These are phyloP conservation scores for Ustilago crameri DNA, from an alignment of 1,284 basidiomycete species.

Conservation along the genomic window DNA sequence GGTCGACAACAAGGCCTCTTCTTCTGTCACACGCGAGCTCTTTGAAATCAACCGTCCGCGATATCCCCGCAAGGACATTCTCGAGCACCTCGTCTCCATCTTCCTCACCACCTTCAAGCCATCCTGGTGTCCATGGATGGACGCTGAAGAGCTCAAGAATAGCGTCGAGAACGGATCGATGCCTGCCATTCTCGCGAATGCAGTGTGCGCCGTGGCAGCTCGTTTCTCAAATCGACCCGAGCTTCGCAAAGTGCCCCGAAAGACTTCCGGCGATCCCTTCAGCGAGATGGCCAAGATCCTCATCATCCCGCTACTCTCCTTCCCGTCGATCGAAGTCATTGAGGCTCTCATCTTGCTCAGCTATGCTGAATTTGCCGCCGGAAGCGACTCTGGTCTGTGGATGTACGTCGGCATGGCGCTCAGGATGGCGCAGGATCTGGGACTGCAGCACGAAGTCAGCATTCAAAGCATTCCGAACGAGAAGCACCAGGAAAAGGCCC, in stretches of 20 bases:
- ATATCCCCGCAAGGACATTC: slow-evolving; percentile 52
- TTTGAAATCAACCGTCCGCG: slow-evolving; percentile 58
- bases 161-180: slow-evolving; percentile 48
- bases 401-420: slow-evolving; percentile 62
- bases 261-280: slow-evolving; percentile 55
- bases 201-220: slow-evolving; percentile 56
- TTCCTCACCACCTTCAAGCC: slow-evolving; percentile 55
- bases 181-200: slow-evolving; percentile 58
- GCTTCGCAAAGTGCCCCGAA: slow-evolving; percentile 46
- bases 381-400: slow-evolving; percentile 58
- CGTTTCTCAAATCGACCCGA: slow-evolving; percentile 54
- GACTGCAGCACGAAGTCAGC: slow-evolving; percentile 57
- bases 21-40: slow-evolving; percentile 52
- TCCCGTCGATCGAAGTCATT: slow-evolving; percentile 58
- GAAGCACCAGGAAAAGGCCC: slow-evolving; percentile 52
- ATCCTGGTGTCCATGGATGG: slow-evolving; percentile 58
- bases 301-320: slow-evolving; percentile 59
- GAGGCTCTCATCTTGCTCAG: slow-evolving; percentile 56
- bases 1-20: slow-evolving; percentile 41
- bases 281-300: slow-evolving; percentile 63
- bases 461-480: slow-evolving; percentile 52
- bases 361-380: slow-evolving; percentile 58
- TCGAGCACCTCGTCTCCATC: slow-evolving; percentile 49
- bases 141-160: slow-evolving; percentile 47
- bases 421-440: slow-evolving; percentile 57